Evolutionary conservation across 2,329 filamentous ascomycete genomes (phyloP).

Genomic region (Aspergillus ochraceus): DNA sequence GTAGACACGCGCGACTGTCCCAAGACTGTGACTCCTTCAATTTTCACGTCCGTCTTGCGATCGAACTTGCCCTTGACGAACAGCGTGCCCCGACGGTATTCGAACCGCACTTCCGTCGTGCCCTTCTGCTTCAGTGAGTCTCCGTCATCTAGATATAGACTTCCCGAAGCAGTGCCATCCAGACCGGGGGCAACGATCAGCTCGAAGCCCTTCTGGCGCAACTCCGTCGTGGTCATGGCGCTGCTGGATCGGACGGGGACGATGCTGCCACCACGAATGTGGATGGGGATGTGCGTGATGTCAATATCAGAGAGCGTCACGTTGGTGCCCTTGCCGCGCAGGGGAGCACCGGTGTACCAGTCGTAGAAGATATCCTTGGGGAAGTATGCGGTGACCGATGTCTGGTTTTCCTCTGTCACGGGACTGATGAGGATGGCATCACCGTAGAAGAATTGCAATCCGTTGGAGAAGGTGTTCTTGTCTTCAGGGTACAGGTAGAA

Average conservation of each 20-base stretch:
- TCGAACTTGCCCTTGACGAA: conserved; percentile 31
- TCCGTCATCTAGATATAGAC: conserved; percentile 77
- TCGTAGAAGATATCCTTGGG: conserved; percentile 62
- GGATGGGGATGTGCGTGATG: conserved; percentile 59
- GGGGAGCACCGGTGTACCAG: conserved; percentile 53
- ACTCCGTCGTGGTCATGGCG: conserved; percentile 61
- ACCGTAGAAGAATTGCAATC: conserved; percentile 62
- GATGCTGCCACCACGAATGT: conserved; percentile 62
- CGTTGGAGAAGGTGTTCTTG: conserved; percentile 51
- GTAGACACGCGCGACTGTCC: conserved; percentile 19
- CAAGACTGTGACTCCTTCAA: conserved; percentile 37
- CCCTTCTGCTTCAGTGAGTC: conserved; percentile 60
- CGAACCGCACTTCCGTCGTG: conserved; percentile 61
- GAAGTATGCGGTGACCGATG: conserved; percentile 56
- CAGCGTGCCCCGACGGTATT: conserved; percentile 53
- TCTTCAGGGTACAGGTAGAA: conserved; percentile 70
- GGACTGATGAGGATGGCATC: conserved; percentile 58
- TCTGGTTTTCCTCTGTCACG: conserved; percentile 53
- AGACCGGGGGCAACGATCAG: conserved; percentile 66
- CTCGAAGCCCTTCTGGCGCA: conserved; percentile 65
- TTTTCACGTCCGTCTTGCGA: conserved; percentile 24
- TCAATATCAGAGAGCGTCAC: conserved; percentile 48
- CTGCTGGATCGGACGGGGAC: conserved; percentile 56
- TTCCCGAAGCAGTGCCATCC: conserved; percentile 64
- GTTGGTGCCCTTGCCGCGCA: conserved; percentile 48